A percentile compares a stretch with the other conserved stretches of the same genome.
phyloP scores from a whole-genome alignment of 495 filamentous ascomycete species.

The Ramalina intermedia region DNA sequence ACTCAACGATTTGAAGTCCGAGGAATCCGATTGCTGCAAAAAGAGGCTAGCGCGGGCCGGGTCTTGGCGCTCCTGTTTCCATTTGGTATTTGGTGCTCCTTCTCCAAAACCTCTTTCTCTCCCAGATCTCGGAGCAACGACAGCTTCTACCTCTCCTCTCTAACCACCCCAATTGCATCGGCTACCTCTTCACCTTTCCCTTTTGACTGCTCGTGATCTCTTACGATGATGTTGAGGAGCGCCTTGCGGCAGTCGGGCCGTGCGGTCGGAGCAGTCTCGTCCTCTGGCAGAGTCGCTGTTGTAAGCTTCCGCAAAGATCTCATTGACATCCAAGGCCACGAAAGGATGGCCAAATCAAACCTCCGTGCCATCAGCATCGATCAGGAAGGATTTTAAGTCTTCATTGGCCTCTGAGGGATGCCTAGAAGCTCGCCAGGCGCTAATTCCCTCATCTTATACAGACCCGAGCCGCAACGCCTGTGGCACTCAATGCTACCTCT shows the following conservation, averaged over 20 bases:
- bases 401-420: background rate
- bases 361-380: too few relatives aligned
- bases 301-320: slow-evolving; percentile 46
- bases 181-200: background rate
- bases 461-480: slow-evolving; percentile 78
- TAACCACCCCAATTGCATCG: slow-evolving; percentile 9
- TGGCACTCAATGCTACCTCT: slow-evolving; percentile 51
- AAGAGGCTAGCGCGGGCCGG: too few relatives aligned
- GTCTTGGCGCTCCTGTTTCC: slow-evolving; percentile 1
- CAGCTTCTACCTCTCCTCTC: background rate
- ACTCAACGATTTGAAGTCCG: too few relatives aligned
- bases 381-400: background rate
- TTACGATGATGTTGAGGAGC: slow-evolving; percentile 84
- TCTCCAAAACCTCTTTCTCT: too few relatives aligned
- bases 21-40: too few relatives aligned
- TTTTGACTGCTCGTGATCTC: slow-evolving; percentile 25
- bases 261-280: slow-evolving; percentile 84
- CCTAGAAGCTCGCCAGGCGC: slow-evolving; percentile 32
- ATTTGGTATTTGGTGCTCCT: too few relatives aligned
- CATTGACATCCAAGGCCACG: slow-evolving; percentile 4
- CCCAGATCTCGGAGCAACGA: background rate
- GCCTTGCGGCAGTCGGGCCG: slow-evolving; percentile 90
- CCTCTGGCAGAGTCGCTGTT: slow-evolving; percentile 72
- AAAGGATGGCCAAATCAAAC: too few relatives aligned
- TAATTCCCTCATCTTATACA: slow-evolving; percentile 29